Conservation (phyloP, 2,329 filamentous ascomycete species). For the Neobulgaria alba region DNA sequence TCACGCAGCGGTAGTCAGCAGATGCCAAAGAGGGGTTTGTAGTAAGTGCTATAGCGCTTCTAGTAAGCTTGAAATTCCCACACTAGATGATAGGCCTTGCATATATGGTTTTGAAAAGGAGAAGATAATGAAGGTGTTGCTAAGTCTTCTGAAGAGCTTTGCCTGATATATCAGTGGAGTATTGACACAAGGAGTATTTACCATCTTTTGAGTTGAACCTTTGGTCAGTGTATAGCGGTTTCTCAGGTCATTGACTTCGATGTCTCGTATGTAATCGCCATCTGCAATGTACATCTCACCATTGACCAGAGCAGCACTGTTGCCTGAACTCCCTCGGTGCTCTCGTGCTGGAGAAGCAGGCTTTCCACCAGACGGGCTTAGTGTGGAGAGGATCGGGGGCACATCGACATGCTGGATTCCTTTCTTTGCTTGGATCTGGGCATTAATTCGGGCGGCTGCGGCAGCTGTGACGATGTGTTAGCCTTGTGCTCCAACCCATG, state of each 20-base stretch:
- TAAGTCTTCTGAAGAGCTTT: conserved; percentile 21
- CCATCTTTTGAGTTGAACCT: conserved; percentile 97
- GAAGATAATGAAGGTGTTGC: conserved; percentile 26
- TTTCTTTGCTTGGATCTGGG: conserved; percentile 75
- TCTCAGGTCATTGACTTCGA: conserved; percentile 95
- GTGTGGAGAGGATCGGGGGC: conserved; percentile 58
- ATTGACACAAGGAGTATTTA: conserved; percentile 71
- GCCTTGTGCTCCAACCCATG: conserved; percentile 6
- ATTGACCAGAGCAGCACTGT: conserved; percentile 51
- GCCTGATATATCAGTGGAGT: conserved; percentile 56
- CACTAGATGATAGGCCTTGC: conserved; percentile 29
- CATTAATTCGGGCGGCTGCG: conserved; percentile 81
- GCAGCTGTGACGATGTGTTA: conserved; percentile 51
- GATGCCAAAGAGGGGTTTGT: conserved; percentile 66
- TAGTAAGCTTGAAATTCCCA: conserved; percentile 62
- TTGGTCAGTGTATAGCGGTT: conserved; percentile 97
- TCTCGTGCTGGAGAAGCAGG: conserved; percentile 24
- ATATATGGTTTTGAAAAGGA: conserved; percentile 28
- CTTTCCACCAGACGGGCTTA: conserved; percentile 19
- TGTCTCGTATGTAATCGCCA: conserved; percentile 97
- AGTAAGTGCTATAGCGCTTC: conserved; percentile 56
- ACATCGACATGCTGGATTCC: conserved; percentile 86
- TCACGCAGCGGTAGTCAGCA: conserved; percentile 87
- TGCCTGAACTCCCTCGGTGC: conserved; percentile 20
- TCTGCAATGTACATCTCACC: conserved; percentile 90